Base-by-base conservation (phyloP, 2,329 filamentous ascomycete species). In the Alternaria sp. region DNA sequence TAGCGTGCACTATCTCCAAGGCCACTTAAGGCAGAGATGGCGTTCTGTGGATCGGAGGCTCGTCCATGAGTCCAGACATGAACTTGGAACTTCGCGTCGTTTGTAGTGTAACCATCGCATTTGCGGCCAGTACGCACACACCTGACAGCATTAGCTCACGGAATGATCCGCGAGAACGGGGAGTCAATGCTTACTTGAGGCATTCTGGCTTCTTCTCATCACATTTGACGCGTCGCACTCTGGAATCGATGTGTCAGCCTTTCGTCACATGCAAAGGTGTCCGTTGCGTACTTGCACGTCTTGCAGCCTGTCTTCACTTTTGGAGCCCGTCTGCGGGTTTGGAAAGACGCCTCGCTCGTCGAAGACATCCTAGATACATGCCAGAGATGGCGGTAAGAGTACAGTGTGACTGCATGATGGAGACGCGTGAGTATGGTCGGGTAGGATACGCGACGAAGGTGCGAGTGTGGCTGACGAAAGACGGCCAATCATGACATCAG, bases 121-220 rank as follows among this genome's bases (percentile, higher is more conserved):
- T 69, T 71, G 40, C 74, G 74, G 15, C 75, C 74, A 45, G 72
- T 74, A 50, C 67, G 71, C 3, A 68, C 73, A 54, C 75, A 77
- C 65, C 74, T 77, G 36, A 6, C 9, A 12, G 32, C 26, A 46
- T 71, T n/a, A 69, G 63, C 21, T 17, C 15, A 10, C 13, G 13
- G 8, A 15, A 26, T 15, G 21, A 51, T 21, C 19, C 21, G 44
- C 44, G 19, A 21, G 25, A 12, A 28, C 7, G 17, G 28, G 8
- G 12, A 21, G 49, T 1, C 19, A 17, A n/a, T 15, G 19, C 51
- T 50, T 68, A 74, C 72, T 65, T 73, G 17, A 36, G 47, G 46
- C 71, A 74, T 23, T 9, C 46, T 25, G 72, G 72, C 36, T 63
- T 72, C 13, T 21, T 40, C 54, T 74, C 71, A 44, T 72, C 72